Evolutionary conservation across 345 rosid species (phyloP).

Genomic region (Psidium friedrichsthalianum): DNA sequence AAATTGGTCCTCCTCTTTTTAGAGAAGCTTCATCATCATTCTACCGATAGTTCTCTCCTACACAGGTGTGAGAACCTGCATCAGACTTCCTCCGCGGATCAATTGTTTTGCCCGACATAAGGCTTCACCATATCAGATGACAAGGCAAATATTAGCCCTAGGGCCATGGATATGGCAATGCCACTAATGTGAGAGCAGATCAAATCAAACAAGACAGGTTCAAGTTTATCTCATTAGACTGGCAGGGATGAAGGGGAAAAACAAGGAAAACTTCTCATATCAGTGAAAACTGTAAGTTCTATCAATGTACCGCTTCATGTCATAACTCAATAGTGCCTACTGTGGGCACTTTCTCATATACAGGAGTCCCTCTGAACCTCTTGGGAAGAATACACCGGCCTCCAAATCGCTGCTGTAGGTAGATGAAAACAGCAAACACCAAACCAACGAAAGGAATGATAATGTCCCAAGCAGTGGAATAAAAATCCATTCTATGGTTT

Average conservation of each 20-base stretch:
- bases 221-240: neutral
- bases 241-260: neutral
- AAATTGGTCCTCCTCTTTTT: neutral
- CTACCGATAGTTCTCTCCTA: neutral
- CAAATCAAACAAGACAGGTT: neutral
- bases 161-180: neutral
- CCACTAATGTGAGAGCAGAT: neutral
- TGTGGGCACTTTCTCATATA: constrained; percentile 51
- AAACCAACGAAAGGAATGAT: constrained; percentile 46
- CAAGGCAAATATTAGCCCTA: neutral
- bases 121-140: neutral
- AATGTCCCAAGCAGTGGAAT: constrained; percentile 81
- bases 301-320: neutral
- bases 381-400: constrained; percentile 52
- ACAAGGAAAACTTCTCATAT: neutral
- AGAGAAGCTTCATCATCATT: neutral
- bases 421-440: constrained; percentile 42
- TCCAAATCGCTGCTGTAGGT: constrained; percentile 65
- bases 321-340: constrained; percentile 20
- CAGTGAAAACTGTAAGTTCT: neutral
- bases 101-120: neutral
- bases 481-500: constrained; percentile 61
- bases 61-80: neutral
- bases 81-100: neutral
- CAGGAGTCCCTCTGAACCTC: constrained; percentile 32